Percentiles rank a stretch among this genome's conserved stretches.
These are phyloP conservation scores for Triglochin maritima DNA, from an alignment of 106 monocot genomes.

Conservation along the genomic window DNA sequence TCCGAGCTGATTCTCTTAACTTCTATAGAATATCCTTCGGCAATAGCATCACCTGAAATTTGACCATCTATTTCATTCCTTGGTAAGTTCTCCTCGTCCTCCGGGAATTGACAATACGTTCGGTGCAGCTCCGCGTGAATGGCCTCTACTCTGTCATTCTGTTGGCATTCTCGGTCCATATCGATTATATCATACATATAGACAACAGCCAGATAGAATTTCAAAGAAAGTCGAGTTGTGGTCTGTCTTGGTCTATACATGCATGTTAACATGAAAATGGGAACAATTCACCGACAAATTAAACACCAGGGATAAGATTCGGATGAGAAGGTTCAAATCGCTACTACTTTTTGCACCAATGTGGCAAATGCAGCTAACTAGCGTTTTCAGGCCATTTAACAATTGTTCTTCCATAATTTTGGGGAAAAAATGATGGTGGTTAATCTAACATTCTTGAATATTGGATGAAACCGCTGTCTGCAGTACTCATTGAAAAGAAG, in stretches of 20 bases:
- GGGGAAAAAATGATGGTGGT: background rate
- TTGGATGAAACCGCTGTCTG: slow-evolving; percentile 61
- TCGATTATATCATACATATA: slow-evolving; percentile 52
- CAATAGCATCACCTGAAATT: no score
- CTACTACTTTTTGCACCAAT: background rate
- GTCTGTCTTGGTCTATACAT: background rate
- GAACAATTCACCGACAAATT: no score
- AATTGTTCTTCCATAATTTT: background rate
- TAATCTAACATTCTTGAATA: slow-evolving; percentile 36
- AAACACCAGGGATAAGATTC: no score
- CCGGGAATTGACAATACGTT: slow-evolving; percentile 53
- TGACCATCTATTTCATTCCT: no score
- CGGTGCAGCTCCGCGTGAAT: slow-evolving; percentile 37
- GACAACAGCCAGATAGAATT: background rate
- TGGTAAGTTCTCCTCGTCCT: slow-evolving; percentile 1
- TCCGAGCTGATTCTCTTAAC: no score
- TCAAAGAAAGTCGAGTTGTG: background rate
- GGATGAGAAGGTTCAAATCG: no score
- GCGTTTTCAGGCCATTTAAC: background rate
- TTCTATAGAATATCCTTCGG: no score
- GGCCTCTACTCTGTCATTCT: slow-evolving; percentile 44
- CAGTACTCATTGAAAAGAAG: slow-evolving; percentile 93
- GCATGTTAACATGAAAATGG: background rate
- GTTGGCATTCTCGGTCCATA: slow-evolving; percentile 62
- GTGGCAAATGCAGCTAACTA: background rate